Percentiles rank a stretch among this genome's conserved stretches.
phyloP scores from a whole-genome alignment of 768 basidiomycete genomes.

The Mrakia hoshinonis region DNA sequence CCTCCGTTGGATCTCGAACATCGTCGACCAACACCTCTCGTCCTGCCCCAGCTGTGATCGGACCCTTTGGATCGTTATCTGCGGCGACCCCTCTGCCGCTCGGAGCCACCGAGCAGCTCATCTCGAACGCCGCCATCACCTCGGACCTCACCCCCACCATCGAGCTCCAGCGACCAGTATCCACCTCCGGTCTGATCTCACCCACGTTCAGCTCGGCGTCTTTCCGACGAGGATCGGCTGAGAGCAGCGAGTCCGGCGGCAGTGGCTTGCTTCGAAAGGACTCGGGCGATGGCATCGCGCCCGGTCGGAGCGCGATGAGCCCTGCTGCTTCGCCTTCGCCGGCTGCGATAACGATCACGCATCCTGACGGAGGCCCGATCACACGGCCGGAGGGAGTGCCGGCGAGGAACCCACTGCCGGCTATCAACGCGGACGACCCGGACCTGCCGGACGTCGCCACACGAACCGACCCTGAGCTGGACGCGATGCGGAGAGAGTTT shows the following conservation, averaged over 20 bases:
- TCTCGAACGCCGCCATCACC: neutral
- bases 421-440: neutral
- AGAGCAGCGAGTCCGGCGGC: too few species aligned
- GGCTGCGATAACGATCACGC: too few species aligned
- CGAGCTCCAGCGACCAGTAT: neutral
- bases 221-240: too few species aligned
- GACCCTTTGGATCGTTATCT: neutral
- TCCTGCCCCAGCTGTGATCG: neutral
- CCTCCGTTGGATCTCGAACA: neutral
- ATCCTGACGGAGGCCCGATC: too few species aligned
- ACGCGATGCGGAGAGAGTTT: constrained; percentile 13
- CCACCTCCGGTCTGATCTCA: too few species aligned
- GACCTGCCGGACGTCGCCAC: neutral
- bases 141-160: neutral
- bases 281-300: too few species aligned
- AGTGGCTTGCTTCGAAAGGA: too few species aligned
- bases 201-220: too few species aligned
- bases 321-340: too few species aligned
- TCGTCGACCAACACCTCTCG: neutral
- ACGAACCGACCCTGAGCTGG: constrained; percentile 8
- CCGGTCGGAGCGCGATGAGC: too few species aligned
- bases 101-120: neutral
- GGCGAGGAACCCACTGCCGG: neutral
- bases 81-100: neutral
- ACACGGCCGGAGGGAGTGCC: neutral